Base-by-base conservation (phyloP, 2,329 filamentous ascomycete genomes). In the Microdochium paspali region DNA sequence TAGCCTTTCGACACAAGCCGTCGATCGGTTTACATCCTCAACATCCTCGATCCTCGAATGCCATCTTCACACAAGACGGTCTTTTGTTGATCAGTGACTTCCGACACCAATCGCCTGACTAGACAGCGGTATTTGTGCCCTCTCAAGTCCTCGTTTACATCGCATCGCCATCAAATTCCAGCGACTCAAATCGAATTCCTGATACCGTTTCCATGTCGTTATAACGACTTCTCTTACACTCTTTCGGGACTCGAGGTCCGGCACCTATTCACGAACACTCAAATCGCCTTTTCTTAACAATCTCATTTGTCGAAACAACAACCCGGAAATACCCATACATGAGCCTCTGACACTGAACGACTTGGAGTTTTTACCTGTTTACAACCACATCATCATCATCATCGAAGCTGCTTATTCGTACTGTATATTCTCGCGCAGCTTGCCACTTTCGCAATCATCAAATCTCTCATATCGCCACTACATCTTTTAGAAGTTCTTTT, bases 281-380 rank as follows among this genome's bases (percentile, higher is more conserved):
- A 47, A 28, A 7, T 13, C 18, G 23, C 18, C 35, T 40, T 18
- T 21, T 40, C n/a, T n/a, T 52, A 47, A 49, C 54, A 59, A 61
- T 59, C 56, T 61, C 61, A 61, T 65, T 65, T 68, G 59, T 68
- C 59, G 51, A 54, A n/a, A 54, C 57, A 21, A 40, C 35, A 53
- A 61, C 61, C 53, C 54, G 50, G 49, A 52, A 62, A 66, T 65
- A 66, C 63, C 64, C 58, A 59, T 65, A 61, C 54, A 71, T 71
- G 69, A 71, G 66, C 65, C 63, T 68, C 66, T 67, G 68, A 70
- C 59, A 54, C 49, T 68, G 56, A 66, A 71, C 67, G 67, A 69
- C 59, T 59, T 60, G 66, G 63, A 66, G 61, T 68, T 65, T n/a
- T 55, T 52, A 53, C 56, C 56, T 60, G 50, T 54, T 58, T 63